Conservation (phyloP, 768 basidiomycete genomes). For the Cantharellus cinnabarinus region DNA sequence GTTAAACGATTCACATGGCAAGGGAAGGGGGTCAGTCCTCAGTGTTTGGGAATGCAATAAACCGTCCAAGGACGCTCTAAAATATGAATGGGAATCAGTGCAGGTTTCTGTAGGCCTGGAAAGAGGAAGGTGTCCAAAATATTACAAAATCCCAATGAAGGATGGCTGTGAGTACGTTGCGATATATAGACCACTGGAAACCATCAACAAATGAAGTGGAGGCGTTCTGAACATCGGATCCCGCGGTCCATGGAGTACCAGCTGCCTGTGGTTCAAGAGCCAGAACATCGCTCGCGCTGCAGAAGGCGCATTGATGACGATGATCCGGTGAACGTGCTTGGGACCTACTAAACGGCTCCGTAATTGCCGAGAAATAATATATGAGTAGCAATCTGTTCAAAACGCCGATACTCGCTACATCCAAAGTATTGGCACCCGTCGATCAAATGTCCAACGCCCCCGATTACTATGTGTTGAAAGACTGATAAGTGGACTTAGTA, state of each 20-base stretch:
- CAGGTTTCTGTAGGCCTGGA: background rate
- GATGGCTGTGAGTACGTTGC: constrained; percentile 32
- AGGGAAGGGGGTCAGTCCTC: constrained; percentile 15
- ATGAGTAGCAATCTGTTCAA: constrained; percentile 2
- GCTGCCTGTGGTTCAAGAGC: constrained; percentile 40
- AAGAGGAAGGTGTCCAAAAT: constrained; percentile 6
- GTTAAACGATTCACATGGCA: background rate
- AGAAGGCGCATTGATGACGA: background rate
- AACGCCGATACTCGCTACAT: constrained; percentile 6
- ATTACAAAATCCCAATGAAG: constrained; percentile 57
- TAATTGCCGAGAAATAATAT: constrained; percentile 28
- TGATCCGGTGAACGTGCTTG: no score
- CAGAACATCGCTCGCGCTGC: constrained; percentile 39
- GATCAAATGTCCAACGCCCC: background rate
- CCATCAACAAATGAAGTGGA: constrained; percentile 38
- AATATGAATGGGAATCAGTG: constrained; percentile 12
- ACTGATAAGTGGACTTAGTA: background rate
- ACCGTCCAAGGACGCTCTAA: constrained; percentile 48
- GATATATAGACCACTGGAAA: constrained; percentile 49
- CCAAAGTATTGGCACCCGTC: constrained; percentile 8
- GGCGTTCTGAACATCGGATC: constrained; percentile 20
- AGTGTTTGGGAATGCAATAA: constrained; percentile 33
- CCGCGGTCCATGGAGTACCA: constrained; percentile 37
- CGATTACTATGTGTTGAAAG: background rate
- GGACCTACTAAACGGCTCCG: constrained; percentile 30